These are phyloP conservation scores for Colletotrichum australisinense DNA, from an alignment of 2,329 filamentous ascomycete genomes.

Conservation along the genomic window DNA sequence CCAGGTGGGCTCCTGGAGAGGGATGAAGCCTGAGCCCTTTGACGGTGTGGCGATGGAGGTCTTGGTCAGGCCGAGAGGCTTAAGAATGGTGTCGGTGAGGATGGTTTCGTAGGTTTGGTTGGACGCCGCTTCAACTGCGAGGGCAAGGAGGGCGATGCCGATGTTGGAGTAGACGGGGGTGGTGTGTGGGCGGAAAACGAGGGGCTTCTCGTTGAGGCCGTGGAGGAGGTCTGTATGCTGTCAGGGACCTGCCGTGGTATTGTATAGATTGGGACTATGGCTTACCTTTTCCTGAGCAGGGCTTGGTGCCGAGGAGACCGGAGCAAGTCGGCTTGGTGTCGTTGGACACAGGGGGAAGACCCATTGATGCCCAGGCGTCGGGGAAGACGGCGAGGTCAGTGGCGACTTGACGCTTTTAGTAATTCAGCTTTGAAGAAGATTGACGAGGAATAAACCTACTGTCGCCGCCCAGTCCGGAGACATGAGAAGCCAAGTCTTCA, in stretches of 20 bases:
- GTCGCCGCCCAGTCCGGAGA: conserved; percentile 35
- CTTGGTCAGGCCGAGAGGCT: conserved; percentile 53
- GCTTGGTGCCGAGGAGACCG: conserved; percentile 19
- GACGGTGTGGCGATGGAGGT: conserved; percentile 51
- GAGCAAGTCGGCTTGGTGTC: conserved; percentile 34
- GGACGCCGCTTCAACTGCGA: conserved; percentile 39
- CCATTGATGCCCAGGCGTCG: conserved; percentile 11
- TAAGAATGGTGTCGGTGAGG: conserved; percentile 52
- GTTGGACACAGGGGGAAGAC: conserved; percentile 26
- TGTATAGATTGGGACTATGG: not conserved
- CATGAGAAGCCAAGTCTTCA: conserved; percentile 36
- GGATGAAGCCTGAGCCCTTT: conserved; percentile 47
- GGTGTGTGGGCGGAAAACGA: conserved; percentile 35
- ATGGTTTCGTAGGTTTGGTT: conserved; percentile 39
- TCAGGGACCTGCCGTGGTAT: not conserved
- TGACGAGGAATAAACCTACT: conserved; percentile 17
- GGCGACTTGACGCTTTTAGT: conserved; percentile 14
- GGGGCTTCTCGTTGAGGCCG: conserved; percentile 30
- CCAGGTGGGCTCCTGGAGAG: conserved; percentile 49
- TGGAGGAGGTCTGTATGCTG: conserved; percentile 36
- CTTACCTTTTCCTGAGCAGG: conserved; percentile 25
- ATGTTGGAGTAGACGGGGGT: conserved; percentile 40
- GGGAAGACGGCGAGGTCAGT: conserved; percentile 29
- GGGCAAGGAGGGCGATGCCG: conserved; percentile 38
- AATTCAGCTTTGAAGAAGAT: not conserved